Evolutionary conservation across 1,139 yeast species (phyloP).

Genomic region (Blastobotrys aristatus): DNA sequence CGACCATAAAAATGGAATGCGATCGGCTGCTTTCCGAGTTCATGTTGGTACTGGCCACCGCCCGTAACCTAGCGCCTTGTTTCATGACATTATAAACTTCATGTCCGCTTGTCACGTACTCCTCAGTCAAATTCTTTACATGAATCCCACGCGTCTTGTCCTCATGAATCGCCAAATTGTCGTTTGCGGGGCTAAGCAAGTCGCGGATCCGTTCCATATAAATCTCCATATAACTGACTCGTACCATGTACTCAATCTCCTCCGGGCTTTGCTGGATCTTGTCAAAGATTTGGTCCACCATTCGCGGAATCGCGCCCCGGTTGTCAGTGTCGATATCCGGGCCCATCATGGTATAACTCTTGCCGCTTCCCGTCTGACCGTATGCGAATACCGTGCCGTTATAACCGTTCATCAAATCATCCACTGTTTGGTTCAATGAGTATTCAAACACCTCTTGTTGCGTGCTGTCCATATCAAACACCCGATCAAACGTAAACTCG

Average conservation of each 20-base stretch:
- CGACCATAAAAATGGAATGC: conserved; percentile 72
- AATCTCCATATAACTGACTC: conserved; percentile 75
- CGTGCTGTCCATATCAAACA: conserved; percentile 47
- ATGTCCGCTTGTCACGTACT: conserved; percentile 51
- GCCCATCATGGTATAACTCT: conserved; percentile 85
- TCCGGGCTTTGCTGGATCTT: conserved; percentile 46
- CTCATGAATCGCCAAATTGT: conserved; percentile 56
- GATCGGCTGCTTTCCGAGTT: conserved; percentile 75
- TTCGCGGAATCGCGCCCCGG: conserved; percentile 69
- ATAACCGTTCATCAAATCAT: conserved; percentile 70
- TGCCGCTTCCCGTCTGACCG: conserved; percentile 89
- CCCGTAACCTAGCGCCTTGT: conserved; percentile 53
- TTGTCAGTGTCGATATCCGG: conserved; percentile 37
- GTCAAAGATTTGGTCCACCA: conserved; percentile 60
- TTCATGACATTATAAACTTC: conserved; percentile 56
- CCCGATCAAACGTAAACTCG: conserved; percentile 61
- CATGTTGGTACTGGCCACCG: conserved; percentile 64
- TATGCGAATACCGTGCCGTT: conserved; percentile 83
- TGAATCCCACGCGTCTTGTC: conserved; percentile 62
- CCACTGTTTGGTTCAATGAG: conserved; percentile 54
- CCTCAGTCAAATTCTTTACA: conserved; percentile 62
- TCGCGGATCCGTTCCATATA: conserved; percentile 76
- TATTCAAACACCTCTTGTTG: conserved; percentile 62
- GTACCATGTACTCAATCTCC: conserved; percentile 60
- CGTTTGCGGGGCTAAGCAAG: conserved; percentile 40